Conservation (phyloP, 1,139 yeast species). For the Groenewaldozyma auringiensis region DNA sequence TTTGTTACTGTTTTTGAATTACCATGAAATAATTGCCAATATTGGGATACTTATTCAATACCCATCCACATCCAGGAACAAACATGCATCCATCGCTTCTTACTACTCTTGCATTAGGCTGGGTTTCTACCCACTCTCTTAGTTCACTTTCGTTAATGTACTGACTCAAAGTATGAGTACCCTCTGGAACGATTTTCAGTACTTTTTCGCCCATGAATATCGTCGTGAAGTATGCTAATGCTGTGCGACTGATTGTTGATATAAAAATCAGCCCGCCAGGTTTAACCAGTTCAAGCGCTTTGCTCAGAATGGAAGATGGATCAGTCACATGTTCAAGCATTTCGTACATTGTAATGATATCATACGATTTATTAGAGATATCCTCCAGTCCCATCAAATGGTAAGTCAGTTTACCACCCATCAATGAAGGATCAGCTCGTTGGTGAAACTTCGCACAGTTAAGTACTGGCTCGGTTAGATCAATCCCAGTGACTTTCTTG, state of each 20-base stretch:
- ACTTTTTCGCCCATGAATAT: slow-evolving; percentile 84
- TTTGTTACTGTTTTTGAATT: slow-evolving; percentile 30
- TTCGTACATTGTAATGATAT: slow-evolving; percentile 85
- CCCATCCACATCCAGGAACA: slow-evolving; percentile 83
- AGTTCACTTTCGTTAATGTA: slow-evolving; percentile 76
- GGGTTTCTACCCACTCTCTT: slow-evolving; percentile 51
- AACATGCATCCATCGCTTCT: slow-evolving; percentile 73
- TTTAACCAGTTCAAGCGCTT: slow-evolving; percentile 59
- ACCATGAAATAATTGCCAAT: slow-evolving; percentile 91
- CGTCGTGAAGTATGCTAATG: slow-evolving; percentile 88
- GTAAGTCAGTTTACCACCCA: slow-evolving; percentile 49
- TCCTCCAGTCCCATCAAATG: slow-evolving; percentile 51
- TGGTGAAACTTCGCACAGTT: slow-evolving; percentile 71
- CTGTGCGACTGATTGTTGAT: slow-evolving; percentile 87
- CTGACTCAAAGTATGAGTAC: slow-evolving; percentile 83
- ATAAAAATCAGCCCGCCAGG: slow-evolving; percentile 81
- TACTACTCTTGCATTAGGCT: slow-evolving; percentile 42
- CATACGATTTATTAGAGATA: slow-evolving; percentile 36
- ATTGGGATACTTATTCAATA: slow-evolving; percentile 48
- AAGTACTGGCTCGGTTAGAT: slow-evolving; percentile 73
- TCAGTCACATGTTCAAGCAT: slow-evolving; percentile 88
- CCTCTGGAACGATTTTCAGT: slow-evolving; percentile 74
- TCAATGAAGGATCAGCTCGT: slow-evolving; percentile 48
- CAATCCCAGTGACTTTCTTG: slow-evolving; percentile 66
- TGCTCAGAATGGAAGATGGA: slow-evolving; percentile 64